A percentile compares a stretch with the other conserved stretches of the same genome.
phyloP scores from a whole-genome alignment of 441 rosid species.

The Capsella rubella region DNA sequence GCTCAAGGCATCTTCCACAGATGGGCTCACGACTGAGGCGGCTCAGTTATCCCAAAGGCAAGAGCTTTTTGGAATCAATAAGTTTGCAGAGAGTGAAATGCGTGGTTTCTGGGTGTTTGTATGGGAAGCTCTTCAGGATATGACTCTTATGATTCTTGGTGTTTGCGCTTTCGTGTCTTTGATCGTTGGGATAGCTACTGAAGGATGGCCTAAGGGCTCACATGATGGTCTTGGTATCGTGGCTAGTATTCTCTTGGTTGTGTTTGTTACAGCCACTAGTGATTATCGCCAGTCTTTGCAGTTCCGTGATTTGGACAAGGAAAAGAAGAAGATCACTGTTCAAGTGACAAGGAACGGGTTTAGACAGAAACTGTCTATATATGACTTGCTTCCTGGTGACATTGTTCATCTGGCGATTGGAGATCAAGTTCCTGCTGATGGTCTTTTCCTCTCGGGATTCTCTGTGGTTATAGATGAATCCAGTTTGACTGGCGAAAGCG shows the following conservation, averaged over 20 bases:
- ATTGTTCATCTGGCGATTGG: slow-evolving; percentile 71
- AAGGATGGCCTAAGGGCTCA: slow-evolving; percentile 74
- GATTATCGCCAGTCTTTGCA: slow-evolving; percentile 74
- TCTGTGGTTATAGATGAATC: slow-evolving; percentile 68
- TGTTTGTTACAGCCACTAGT: slow-evolving; percentile 65
- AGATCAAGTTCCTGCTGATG: slow-evolving; percentile 75
- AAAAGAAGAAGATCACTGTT: slow-evolving; percentile 66
- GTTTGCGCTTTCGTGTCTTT: slow-evolving; percentile 65
- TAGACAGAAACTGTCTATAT: slow-evolving; percentile 70
- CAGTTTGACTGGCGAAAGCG: slow-evolving; percentile 76
- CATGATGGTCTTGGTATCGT: slow-evolving; percentile 76
- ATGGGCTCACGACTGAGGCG: slow-evolving; percentile 57
- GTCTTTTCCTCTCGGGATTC: slow-evolving; percentile 68
- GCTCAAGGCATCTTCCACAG: slow-evolving; percentile 56
- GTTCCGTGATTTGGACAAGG: slow-evolving; percentile 67
- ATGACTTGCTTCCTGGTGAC: slow-evolving; percentile 69
- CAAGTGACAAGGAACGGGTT: slow-evolving; percentile 66
- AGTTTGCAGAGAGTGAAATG: slow-evolving; percentile 64
- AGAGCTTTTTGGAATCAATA: slow-evolving; percentile 75
- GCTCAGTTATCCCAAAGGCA: slow-evolving; percentile 54
- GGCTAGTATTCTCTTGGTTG: slow-evolving; percentile 65
- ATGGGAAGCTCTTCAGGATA: slow-evolving; percentile 76
- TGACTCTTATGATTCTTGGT: slow-evolving; percentile 73
- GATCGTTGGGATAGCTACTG: slow-evolving; percentile 64
- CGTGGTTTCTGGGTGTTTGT: slow-evolving; percentile 72